phyloP scores from a whole-genome alignment of 371 early-diverging fungal species.

The Rhizopus delemar region DNA sequence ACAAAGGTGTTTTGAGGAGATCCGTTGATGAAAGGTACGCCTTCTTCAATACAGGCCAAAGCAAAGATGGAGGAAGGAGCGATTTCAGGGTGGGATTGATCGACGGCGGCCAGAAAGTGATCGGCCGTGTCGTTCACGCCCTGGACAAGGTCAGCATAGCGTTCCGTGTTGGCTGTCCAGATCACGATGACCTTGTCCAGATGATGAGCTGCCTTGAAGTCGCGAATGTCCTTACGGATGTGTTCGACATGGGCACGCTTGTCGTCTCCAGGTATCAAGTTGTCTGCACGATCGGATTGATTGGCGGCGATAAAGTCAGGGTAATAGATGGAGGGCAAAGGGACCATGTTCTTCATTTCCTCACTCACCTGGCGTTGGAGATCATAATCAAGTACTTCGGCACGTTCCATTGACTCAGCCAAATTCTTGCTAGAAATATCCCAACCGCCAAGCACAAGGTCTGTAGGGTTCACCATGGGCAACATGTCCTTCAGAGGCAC shows the following conservation, averaged over 20 bases:
- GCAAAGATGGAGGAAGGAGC: slow-evolving; percentile 97
- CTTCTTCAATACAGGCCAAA: slow-evolving; percentile 92
- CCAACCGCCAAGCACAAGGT: slow-evolving; percentile 96
- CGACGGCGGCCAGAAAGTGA: slow-evolving; percentile 82
- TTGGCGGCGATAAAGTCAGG: slow-evolving; percentile 96
- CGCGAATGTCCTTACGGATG: slow-evolving; percentile 90
- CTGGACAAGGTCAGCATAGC: slow-evolving; percentile 75
- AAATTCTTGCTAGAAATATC: slow-evolving; percentile 88
- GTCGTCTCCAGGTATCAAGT: slow-evolving; percentile 76
- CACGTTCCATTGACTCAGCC: slow-evolving; percentile 90
- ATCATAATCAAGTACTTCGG: slow-evolving; percentile 92
- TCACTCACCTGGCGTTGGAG: slow-evolving; percentile 89
- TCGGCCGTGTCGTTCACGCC: slow-evolving; percentile 96
- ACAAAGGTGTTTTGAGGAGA: slow-evolving; percentile 98
- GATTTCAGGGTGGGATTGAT: slow-evolving; percentile 80
- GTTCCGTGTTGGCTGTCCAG: slow-evolving; percentile 99
- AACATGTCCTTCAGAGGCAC: slow-evolving; percentile 89
- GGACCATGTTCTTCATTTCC: slow-evolving; percentile 76
- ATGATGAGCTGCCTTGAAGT: slow-evolving; percentile 83
- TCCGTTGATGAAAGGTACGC: slow-evolving; percentile 95
- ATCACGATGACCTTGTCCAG: slow-evolving; percentile 94
- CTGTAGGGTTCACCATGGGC: slow-evolving; percentile 95
- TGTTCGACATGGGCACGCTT: slow-evolving; percentile 89
- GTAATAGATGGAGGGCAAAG: slow-evolving; percentile 94
- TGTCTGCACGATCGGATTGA: slow-evolving; percentile 94